Percentiles rank a stretch among this genome's conserved stretches.
Evolutionary conservation across 495 filamentous ascomycete species (phyloP).

Genomic region (Penicillium robsamsonii): DNA sequence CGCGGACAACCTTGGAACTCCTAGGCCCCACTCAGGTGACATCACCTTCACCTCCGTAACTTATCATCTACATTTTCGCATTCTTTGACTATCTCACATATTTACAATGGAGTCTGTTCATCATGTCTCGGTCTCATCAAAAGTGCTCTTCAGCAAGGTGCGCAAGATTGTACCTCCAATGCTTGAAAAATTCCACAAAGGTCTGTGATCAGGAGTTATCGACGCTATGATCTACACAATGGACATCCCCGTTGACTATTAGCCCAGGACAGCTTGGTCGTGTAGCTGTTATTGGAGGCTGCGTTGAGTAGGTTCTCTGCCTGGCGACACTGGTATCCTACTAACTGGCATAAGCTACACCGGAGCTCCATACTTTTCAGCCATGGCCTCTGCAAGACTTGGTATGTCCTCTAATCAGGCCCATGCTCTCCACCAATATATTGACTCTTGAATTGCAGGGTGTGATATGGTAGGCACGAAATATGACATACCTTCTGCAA

Average conservation of each 20-base stretch:
- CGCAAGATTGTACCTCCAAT: constrained; percentile 91
- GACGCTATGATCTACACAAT: not conserved
- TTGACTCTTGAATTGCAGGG: constrained; percentile 39
- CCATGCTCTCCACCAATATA: not conserved
- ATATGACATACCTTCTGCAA: not conserved
- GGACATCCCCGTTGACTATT: not conserved
- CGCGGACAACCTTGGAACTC: not conserved
- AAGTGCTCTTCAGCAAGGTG: constrained; percentile 75
- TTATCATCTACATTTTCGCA: not conserved
- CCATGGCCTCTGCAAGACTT: constrained; percentile 88
- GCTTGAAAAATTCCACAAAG: constrained; percentile 96
- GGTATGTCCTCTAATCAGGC: constrained; percentile 33
- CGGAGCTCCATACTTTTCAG: constrained; percentile 95
- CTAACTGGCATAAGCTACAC: constrained; percentile 64
- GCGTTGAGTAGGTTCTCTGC: constrained; percentile 63
- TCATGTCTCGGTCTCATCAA: constrained; percentile 57
- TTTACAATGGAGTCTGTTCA: constrained; percentile 39
- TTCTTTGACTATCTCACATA: not conserved
- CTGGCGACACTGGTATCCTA: not conserved
- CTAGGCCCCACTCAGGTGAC: constrained; percentile 44
- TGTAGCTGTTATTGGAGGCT: constrained; percentile 92
- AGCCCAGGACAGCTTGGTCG: constrained; percentile 80
- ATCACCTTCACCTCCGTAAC: constrained; percentile 30
- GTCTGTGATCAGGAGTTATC: constrained; percentile 38
- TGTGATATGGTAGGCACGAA: constrained; percentile 67